Evolutionary conservation across 1,284 basidiomycete genomes (phyloP), one percentile per base, ranked within the genome.

Genomic region (Irpex sp.): DNA sequence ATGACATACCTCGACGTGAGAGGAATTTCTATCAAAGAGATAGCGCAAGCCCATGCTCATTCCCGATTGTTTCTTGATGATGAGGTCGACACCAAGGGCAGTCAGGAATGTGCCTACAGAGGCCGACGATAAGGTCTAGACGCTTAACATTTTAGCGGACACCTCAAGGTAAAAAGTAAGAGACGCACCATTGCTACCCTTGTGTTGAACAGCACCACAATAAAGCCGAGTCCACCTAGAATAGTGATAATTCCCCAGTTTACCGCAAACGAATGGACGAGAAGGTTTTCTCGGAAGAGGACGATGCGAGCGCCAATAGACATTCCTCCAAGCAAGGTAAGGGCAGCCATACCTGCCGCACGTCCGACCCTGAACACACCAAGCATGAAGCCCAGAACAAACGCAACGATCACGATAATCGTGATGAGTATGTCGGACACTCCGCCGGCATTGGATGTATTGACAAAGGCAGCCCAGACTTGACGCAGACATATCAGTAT

Each of bases 391-490:
- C 84, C 85, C 52, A 82, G 61, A 40, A 73, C 66, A 67, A 86
- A 87, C 57, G 85, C 76, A 0, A 72, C 77, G 26, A 88, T 64
- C 4, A 82, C 75, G 62, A 86, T 76, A 37, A 79, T 64, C 0
- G 82, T 81, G 44, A 89, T 72, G 4, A 82, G 68, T 48, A 82
- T 59, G 69, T 89, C 87, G 0, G 83, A 73, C 11, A 88, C 68
- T 11, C 84, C 82, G 5, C 74, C 69, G 5, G 80, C 74, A 64
- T 77, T 74, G 4, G 85, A 73, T 0, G 82, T 80, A 72, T 87
- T 89, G 62, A 86, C 76, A 61, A 89, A 78, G 40, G 85, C 82
- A 7, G 82, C 78, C 87, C 86, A 88, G 17, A 82, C 86, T 86
- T 15, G 17, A 51, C 58, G 61, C 51, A 26, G 3, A 26, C 26